Evolutionary conservation across 805 yeast genomes (phyloP).

Genomic region (Maudiozyma barnettii): DNA sequence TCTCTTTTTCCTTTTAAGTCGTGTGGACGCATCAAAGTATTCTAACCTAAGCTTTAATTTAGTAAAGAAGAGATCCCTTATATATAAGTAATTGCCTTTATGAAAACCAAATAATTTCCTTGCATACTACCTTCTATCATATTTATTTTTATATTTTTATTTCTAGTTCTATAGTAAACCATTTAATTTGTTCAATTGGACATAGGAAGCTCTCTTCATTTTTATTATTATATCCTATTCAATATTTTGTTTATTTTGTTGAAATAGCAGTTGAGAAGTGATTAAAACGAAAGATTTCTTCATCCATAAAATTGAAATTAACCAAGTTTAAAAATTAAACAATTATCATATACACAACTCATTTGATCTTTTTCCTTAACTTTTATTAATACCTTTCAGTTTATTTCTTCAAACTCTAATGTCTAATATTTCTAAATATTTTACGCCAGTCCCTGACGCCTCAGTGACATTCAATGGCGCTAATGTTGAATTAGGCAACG

Average conservation of each 20-base stretch:
- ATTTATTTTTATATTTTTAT: not conserved
- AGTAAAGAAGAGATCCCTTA: not conserved
- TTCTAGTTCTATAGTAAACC: not conserved
- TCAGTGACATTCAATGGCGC: constrained; percentile 20
- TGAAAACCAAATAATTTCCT: not conserved
- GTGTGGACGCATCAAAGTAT: no score
- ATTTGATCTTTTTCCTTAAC: not conserved
- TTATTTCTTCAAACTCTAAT: constrained; percentile 2
- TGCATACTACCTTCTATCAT: not conserved
- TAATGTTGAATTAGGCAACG: constrained; percentile 8
- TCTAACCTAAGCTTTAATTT: no score
- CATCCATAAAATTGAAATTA: no score
- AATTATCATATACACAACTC: no score
- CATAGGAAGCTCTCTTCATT: no score
- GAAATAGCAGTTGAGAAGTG: no score
- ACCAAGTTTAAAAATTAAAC: no score
- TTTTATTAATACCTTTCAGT: not conserved
- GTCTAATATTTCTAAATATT: constrained; percentile 17
- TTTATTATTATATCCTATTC: no score
- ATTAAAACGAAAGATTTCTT: no score
- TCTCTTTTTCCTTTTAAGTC: no score
- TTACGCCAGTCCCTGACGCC: constrained; percentile 17
- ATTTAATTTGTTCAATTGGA: no score
- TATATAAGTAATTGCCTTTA: not conserved
- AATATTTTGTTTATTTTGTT: no score